Conservation (phyloP, 345 rosid genomes). For the Excoecaria cochinchinensis region DNA sequence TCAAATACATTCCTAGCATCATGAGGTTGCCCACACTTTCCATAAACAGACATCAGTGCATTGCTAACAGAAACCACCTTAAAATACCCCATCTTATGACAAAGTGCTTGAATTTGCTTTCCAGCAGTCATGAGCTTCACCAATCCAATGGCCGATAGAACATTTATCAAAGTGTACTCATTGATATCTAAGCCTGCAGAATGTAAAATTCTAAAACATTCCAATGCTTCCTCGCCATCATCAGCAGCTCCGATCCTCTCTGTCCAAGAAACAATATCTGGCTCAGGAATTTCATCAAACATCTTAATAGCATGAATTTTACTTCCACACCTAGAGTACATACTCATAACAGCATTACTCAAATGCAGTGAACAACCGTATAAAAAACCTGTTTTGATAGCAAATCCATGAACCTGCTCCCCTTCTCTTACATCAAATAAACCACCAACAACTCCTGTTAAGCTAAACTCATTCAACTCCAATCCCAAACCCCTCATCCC, state of each 20-base stretch:
- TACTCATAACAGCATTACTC: constrained; percentile 38
- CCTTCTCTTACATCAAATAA: constrained; percentile 37
- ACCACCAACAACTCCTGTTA: constrained; percentile 39
- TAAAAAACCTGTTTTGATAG: constrained; percentile 37
- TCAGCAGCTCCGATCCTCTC: constrained; percentile 42
- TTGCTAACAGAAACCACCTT: constrained; percentile 37
- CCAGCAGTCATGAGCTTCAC: constrained; percentile 25
- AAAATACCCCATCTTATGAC: constrained; percentile 31
- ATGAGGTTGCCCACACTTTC: constrained; percentile 27
- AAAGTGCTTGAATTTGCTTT: constrained; percentile 41
- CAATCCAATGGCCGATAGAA: constrained; percentile 29
- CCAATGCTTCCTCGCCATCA: constrained; percentile 33
- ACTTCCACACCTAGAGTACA: constrained; percentile 36
- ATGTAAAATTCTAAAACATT: constrained; percentile 27
- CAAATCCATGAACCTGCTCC: constrained; percentile 41
- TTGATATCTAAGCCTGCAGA: constrained; percentile 24
- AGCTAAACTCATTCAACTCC: constrained; percentile 40
- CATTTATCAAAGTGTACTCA: constrained; percentile 35
- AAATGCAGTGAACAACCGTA: constrained; percentile 32
- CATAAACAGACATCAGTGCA: constrained; percentile 38
- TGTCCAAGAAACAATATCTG: constrained; percentile 43
- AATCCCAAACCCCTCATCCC: constrained; percentile 33
- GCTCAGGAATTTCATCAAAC: constrained; percentile 46
- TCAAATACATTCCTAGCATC: constrained; percentile 34
- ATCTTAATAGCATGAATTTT: constrained; percentile 26